phyloP scores from a whole-genome alignment of 495 filamentous ascomycete species.

The Collariella sp. region DNA sequence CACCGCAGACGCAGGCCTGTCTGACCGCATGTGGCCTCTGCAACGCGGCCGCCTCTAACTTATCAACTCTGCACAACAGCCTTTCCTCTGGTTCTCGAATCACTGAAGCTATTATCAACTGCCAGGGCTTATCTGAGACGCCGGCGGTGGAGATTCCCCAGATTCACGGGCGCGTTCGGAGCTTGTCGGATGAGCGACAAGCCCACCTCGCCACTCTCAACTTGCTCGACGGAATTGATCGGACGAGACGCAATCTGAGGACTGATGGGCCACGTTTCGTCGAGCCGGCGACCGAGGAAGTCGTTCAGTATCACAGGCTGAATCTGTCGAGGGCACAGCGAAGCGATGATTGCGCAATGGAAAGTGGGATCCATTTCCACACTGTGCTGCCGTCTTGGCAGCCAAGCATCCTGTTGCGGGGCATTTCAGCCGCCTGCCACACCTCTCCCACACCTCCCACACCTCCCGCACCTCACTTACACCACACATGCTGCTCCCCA shows the following conservation, averaged over 20 bases:
- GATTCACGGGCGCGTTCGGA: constrained; percentile 7
- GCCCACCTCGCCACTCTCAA: not conserved
- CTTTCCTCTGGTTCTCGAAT: no score
- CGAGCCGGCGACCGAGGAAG: not conserved
- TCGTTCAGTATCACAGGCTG: not conserved
- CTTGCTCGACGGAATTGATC: not conserved
- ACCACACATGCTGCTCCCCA: not conserved
- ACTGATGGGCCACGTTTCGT: not conserved
- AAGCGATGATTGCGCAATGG: no score
- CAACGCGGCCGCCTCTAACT: not conserved
- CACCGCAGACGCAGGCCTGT: constrained; percentile 1
- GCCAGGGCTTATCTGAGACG: constrained; percentile 8
- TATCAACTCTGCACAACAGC: no score
- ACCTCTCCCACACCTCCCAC: no score
- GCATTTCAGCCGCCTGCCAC: constrained; percentile 1
- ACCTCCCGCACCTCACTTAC: not conserved
- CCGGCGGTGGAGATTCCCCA: constrained; percentile 11
- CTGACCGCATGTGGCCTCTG: not conserved
- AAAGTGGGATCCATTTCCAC: no score
- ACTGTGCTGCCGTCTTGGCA: no score
- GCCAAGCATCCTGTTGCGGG: not conserved
- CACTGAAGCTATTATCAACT: not conserved
- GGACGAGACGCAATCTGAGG: not conserved
- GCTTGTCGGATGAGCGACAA: constrained; percentile 7
- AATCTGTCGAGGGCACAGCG: not conserved